A percentile compares a stretch with the other conserved stretches of the same genome.
These are phyloP conservation scores for Populus simonii DNA, from an alignment of 345 rosid genomes.

Conservation along the genomic window DNA sequence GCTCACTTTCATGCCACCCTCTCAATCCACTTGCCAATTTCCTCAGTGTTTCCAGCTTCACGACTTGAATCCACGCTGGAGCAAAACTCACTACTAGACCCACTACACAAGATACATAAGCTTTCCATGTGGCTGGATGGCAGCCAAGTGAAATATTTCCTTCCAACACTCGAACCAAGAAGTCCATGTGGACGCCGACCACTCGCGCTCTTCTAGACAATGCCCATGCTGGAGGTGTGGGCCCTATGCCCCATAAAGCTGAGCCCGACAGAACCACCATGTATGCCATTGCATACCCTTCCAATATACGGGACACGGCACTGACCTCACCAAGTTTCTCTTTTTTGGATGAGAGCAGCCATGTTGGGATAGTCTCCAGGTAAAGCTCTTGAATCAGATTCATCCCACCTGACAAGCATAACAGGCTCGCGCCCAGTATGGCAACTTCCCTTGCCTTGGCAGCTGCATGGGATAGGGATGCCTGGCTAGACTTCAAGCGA, in stretches of 20 bases:
- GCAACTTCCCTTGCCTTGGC: conserved; percentile 53
- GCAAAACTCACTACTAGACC: conserved; percentile 44
- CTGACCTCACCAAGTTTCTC: conserved; percentile 30
- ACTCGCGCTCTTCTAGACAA: conserved; percentile 23
- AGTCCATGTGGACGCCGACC: conserved; percentile 47
- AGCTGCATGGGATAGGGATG: conserved; percentile 42
- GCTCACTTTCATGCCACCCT: conserved; percentile 51
- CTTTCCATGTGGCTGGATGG: conserved; percentile 56
- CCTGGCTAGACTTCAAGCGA: conserved; percentile 42
- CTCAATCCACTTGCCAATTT: conserved; percentile 47
- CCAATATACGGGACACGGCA: conserved; percentile 31
- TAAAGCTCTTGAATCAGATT: conserved; percentile 44
- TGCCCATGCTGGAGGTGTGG: conserved; percentile 26
- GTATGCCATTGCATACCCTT: conserved; percentile 64
- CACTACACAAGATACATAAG: conserved; percentile 49
- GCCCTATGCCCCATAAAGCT: conserved; percentile 38
- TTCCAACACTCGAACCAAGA: conserved; percentile 44
- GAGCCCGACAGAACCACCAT: conserved; percentile 40
- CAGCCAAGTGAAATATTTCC: conserved; percentile 51
- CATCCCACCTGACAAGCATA: conserved; percentile 47
- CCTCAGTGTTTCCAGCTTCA: conserved; percentile 44
- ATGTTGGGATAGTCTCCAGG: conserved; percentile 51
- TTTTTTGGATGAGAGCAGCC: conserved; percentile 45
- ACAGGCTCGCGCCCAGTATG: conserved; percentile 54
- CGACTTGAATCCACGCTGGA: conserved; percentile 51